These are phyloP conservation scores for Calonectria naviculata DNA, from an alignment of 2,329 filamentous ascomycete genomes.

Conservation along the genomic window DNA sequence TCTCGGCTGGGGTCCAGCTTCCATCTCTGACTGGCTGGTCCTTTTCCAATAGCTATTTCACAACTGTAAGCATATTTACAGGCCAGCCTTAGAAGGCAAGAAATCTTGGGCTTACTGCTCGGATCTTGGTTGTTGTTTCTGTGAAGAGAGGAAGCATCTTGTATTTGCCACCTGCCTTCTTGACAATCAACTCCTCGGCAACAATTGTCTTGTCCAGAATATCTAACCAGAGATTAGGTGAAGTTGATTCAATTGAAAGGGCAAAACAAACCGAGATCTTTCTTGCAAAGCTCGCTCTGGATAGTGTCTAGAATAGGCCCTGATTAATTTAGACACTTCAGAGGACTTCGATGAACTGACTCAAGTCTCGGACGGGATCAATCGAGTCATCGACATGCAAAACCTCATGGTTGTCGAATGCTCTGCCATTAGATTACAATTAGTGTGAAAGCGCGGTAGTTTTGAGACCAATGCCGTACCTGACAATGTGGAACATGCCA, in stretches of 20 bases:
- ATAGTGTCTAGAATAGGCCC: slow-evolving; percentile 32
- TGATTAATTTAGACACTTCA: slow-evolving; percentile 1
- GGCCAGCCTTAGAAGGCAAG: not conserved
- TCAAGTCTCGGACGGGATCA: slow-evolving; percentile 55
- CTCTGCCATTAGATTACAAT: slow-evolving; percentile 37
- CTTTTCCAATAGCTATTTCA: slow-evolving; percentile 49
- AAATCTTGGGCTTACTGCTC: slow-evolving; percentile 34
- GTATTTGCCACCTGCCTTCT: slow-evolving; percentile 56
- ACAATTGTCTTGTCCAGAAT: slow-evolving; percentile 52
- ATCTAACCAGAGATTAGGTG: slow-evolving; percentile 37
- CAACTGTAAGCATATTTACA: slow-evolving; percentile 19
- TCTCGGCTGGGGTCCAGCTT: slow-evolving; percentile 55
- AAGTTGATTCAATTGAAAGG: fast-evolving
- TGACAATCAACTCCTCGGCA: slow-evolving; percentile 52
- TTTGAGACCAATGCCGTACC: slow-evolving; percentile 34
- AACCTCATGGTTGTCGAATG: slow-evolving; percentile 58
- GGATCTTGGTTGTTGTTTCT: slow-evolving; percentile 55
- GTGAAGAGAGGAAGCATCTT: slow-evolving; percentile 58
- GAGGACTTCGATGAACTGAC: slow-evolving; percentile 39
- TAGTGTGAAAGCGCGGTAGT: slow-evolving; percentile 6
- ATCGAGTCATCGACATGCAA: slow-evolving; percentile 59
- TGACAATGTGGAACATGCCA: slow-evolving; percentile 58
- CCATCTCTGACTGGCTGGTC: slow-evolving; percentile 55
- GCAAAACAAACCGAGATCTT: slow-evolving; percentile 44
- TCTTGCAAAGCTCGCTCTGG: slow-evolving; percentile 47